Percentiles rank a stretch among this genome's conserved stretches.
These are phyloP conservation scores for Odontarrhena argentea DNA, from an alignment of 345 rosid species.

Conservation along the genomic window DNA sequence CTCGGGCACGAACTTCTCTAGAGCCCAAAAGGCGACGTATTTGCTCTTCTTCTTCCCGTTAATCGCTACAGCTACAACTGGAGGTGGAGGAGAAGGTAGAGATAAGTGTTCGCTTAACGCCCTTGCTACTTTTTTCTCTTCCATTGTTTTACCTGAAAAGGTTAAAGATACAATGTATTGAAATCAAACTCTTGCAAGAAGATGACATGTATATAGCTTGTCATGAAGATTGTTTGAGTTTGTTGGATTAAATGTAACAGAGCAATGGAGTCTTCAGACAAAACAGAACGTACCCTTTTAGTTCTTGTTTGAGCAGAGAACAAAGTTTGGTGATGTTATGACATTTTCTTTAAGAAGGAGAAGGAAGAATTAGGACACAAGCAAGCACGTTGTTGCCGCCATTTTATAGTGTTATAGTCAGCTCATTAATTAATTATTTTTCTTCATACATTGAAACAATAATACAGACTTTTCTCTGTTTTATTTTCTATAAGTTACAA, in stretches of 20 bases:
- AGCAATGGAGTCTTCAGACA: constrained; percentile 12
- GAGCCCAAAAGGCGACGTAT: constrained; percentile 53
- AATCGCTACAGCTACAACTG: constrained; percentile 63
- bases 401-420: constrained; percentile 31
- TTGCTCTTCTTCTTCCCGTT: constrained; percentile 68
- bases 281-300: constrained; percentile 7
- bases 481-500: background rate
- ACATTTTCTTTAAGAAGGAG: constrained; percentile 29
- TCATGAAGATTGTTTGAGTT: background rate
- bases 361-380: constrained; percentile 22
- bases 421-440: constrained; percentile 23
- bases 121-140: constrained; percentile 16
- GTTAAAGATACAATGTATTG: background rate
- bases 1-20: constrained; percentile 57
- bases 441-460: constrained; percentile 16
- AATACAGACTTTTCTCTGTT: constrained; percentile 22
- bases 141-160: constrained; percentile 30
- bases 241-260: constrained; percentile 6
- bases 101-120: constrained; percentile 34
- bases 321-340: constrained; percentile 22
- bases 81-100: constrained; percentile 45
- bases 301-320: constrained; percentile 10
- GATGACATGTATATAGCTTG: too few species aligned
- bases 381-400: constrained; percentile 45
- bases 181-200: background rate